phyloP scores from a whole-genome alignment of 805 yeast genomes.

The Zygotorulaspora sp. region DNA sequence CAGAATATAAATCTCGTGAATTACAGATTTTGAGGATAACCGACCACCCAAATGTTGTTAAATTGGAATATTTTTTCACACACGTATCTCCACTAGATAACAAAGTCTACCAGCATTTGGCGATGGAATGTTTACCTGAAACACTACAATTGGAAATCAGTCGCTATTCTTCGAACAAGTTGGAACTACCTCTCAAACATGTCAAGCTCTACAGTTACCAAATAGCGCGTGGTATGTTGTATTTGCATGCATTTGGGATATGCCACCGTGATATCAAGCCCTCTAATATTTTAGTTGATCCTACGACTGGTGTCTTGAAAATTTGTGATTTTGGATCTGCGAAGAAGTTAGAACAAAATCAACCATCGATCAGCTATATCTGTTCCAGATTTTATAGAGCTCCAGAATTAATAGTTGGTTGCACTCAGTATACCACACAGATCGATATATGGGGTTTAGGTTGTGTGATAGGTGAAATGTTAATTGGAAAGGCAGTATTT shows the following conservation, averaged over 20 bases:
- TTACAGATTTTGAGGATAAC: slow-evolving; percentile 70
- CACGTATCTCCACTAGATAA: slow-evolving; percentile 59
- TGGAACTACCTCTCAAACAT: slow-evolving; percentile 65
- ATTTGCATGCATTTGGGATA: slow-evolving; percentile 72
- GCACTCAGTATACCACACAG: slow-evolving; percentile 78
- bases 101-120: slow-evolving; percentile 70
- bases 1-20: slow-evolving; percentile 80
- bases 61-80: slow-evolving; percentile 65
- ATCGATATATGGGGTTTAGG: slow-evolving; percentile 98
- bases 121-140: slow-evolving; percentile 84
- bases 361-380: slow-evolving; percentile 90
- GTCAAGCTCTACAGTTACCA: slow-evolving; percentile 75
- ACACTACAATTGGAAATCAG: slow-evolving; percentile 73
- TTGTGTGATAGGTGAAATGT: slow-evolving; percentile 92
- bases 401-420: slow-evolving; percentile 92
- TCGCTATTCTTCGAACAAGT: slow-evolving; percentile 55
- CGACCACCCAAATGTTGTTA: slow-evolving; percentile 74
- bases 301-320: slow-evolving; percentile 58
- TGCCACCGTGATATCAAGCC: slow-evolving; percentile 86
- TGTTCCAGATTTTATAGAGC: slow-evolving; percentile 91
- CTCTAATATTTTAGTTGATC: slow-evolving; percentile 73
- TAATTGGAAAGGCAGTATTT: slow-evolving; percentile 88
- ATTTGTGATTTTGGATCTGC: slow-evolving; percentile 87
- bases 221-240: slow-evolving; percentile 77
- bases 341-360: slow-evolving; percentile 68